Percentiles rank a stretch among this genome's conserved stretches.
These are phyloP conservation scores for Zygotorulaspora sp. DNA, from an alignment of 805 yeast genomes.

Conservation along the genomic window DNA sequence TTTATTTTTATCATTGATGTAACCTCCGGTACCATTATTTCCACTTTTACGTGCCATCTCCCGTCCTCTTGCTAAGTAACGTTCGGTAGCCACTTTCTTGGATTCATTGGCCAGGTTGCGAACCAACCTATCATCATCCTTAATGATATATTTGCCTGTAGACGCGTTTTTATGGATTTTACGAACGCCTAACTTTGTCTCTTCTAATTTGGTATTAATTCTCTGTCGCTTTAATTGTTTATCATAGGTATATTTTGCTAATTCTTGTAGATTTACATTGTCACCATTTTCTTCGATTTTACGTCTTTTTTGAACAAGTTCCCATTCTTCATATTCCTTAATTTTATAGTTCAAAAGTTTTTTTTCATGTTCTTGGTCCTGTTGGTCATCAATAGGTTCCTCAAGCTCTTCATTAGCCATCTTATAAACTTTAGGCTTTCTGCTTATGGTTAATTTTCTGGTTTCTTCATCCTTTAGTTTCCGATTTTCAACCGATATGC, in stretches of 20 bases:
- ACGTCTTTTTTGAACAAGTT: constrained; percentile 8
- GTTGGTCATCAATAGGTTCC: not conserved
- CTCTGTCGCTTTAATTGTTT: constrained; percentile 23
- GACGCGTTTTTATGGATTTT: constrained; percentile 11
- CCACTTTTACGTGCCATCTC: constrained; percentile 13
- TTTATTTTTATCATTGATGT: constrained; percentile 32
- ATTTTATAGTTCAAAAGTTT: constrained; percentile 23
- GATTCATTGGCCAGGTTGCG: constrained; percentile 21
- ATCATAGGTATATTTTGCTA: constrained; percentile 31
- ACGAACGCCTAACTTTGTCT: not conserved
- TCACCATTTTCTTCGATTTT: constrained; percentile 7
- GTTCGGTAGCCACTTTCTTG: constrained; percentile 19
- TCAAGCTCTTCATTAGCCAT: constrained; percentile 14
- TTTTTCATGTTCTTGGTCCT: constrained; percentile 4
- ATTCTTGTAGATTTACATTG: constrained; percentile 14
- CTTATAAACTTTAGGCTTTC: constrained; percentile 28
- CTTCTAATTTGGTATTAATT: not conserved
- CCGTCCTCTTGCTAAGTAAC: constrained; percentile 19
- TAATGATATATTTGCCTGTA: constrained; percentile 14
- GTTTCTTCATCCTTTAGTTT: constrained; percentile 19
- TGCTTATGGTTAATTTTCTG: constrained; percentile 5
- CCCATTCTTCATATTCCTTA: constrained; percentile 28
- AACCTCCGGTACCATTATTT: constrained; percentile 16
- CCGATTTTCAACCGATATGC: constrained; percentile 21
- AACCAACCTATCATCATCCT: constrained; percentile 21